These are phyloP conservation scores for Myrmaecium sp. DNA, from an alignment of 2,329 filamentous ascomycete species.

Conservation along the genomic window DNA sequence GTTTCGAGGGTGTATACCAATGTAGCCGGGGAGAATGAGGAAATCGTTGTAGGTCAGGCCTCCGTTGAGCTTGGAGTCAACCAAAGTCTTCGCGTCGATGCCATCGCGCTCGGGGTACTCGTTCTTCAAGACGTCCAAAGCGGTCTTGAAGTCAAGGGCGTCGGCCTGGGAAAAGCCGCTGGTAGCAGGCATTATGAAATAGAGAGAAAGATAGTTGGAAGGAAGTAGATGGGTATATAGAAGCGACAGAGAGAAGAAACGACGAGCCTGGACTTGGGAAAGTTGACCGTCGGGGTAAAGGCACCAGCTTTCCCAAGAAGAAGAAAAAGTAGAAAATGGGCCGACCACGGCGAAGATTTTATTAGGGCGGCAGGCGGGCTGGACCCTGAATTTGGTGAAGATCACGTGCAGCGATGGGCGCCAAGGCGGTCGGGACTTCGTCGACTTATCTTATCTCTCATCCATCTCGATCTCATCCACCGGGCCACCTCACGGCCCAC, in stretches of 20 bases:
- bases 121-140: conserved; percentile 58
- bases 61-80: conserved; percentile 82
- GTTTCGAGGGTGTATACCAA: conserved; percentile 38
- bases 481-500: too few relatives aligned
- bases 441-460: too few relatives aligned
- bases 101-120: conserved; percentile 73
- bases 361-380: neutral
- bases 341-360: conserved; percentile 8
- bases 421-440: too few relatives aligned
- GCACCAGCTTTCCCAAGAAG: conserved; percentile 31
- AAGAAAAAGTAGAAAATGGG: conserved; percentile 14
- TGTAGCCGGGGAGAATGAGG: conserved; percentile 88
- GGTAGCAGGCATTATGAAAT: conserved; percentile 51
- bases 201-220: conserved; percentile 1
- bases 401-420: too few relatives aligned
- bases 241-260: conserved; percentile 1
- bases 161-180: conserved; percentile 42
- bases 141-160: conserved; percentile 56
- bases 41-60: conserved; percentile 99
- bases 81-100: conserved; percentile 67
- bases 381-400: too few relatives aligned
- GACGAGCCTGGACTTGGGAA: conserved; percentile 4
- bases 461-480: too few relatives aligned
- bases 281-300: conserved; percentile 40
- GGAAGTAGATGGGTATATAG: neutral